phyloP scores from a whole-genome alignment of 2,329 filamentous ascomycete species.

The Fusarium nurragi region DNA sequence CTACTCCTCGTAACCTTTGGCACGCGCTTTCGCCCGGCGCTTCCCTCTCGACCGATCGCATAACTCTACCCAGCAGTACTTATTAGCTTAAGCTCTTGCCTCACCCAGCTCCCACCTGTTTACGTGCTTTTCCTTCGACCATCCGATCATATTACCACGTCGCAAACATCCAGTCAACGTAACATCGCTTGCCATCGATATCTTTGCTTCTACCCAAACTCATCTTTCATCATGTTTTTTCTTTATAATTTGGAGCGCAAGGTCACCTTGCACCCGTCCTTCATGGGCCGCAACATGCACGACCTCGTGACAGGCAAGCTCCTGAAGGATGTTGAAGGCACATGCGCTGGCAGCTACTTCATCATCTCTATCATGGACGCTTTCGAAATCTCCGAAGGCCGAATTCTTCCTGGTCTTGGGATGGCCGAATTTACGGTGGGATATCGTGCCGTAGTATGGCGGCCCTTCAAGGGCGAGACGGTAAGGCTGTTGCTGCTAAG shows the following conservation, averaged over 20 bases:
- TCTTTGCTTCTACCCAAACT: conserved; percentile 11
- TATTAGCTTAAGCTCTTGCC: conserved; percentile 2
- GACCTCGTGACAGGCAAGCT: conserved; percentile 90
- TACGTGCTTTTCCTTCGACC: neutral
- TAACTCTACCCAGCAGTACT: neutral
- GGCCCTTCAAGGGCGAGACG: conserved; percentile 97
- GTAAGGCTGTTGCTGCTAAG: conserved; percentile 62
- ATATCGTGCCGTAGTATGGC: conserved; percentile 96
- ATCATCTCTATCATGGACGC: conserved; percentile 98
- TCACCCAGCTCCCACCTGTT: neutral
- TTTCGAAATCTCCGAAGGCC: conserved; percentile 91
- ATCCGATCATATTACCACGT: conserved; percentile 1
- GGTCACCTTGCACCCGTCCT: conserved; percentile 95
- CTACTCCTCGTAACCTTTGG: conserved; percentile 6
- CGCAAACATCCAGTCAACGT: conserved; percentile 2
- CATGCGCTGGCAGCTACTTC: conserved; percentile 94
- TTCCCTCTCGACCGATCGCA: conserved; percentile 14
- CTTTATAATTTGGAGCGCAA: conserved; percentile 95
- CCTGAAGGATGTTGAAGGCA: conserved; percentile 92
- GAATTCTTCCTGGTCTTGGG: conserved; percentile 90
- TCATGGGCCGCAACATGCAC: conserved; percentile 93
- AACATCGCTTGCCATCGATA: conserved; percentile 8
- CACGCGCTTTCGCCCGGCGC: conserved; percentile 13
- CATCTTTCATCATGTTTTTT: conserved; percentile 81
- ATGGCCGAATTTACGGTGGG: conserved; percentile 94